A percentile compares a stretch with the other conserved stretches of the same genome.
phyloP scores from a whole-genome alignment of 2,329 filamentous ascomycete species.

The Hypoxylon sp. region DNA sequence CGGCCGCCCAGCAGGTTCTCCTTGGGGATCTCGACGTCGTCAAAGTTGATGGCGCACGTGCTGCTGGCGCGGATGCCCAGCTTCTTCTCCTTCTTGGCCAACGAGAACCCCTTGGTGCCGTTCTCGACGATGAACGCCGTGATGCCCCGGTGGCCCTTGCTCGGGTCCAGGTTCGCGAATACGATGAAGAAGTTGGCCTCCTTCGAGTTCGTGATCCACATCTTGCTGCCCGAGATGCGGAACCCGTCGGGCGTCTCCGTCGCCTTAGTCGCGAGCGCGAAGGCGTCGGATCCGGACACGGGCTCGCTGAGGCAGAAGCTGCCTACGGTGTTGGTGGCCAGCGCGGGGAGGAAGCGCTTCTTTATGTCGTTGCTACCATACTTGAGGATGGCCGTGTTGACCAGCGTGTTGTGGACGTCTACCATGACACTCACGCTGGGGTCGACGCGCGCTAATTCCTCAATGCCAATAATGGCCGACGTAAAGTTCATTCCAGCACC shows the following conservation, averaged over 20 bases:
- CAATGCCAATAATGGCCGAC: constrained; percentile 92
- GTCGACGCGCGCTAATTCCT: constrained; percentile 93
- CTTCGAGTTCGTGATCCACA: constrained; percentile 99
- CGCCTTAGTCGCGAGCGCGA: constrained; percentile 92
- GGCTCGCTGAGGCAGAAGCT: constrained; percentile 96
- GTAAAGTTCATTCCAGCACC: constrained; percentile 99
- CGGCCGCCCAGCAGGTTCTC: constrained; percentile 89
- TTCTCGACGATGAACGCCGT: constrained; percentile 96
- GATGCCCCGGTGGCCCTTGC: constrained; percentile 96
- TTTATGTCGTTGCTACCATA: constrained; percentile 82
- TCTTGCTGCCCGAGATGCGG: constrained; percentile 91
- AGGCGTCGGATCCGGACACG: constrained; percentile 93
- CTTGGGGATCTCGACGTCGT: constrained; percentile 91
- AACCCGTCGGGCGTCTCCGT: constrained; percentile 86
- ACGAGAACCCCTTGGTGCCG: constrained; percentile 86
- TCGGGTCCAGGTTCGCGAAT: constrained; percentile 93
- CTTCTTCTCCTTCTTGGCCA: constrained; percentile 99
- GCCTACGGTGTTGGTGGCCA: constrained; percentile 90
- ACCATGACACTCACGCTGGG: constrained; percentile 95
- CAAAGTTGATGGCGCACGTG: constrained; percentile 97
- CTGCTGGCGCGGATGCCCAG: constrained; percentile 95
- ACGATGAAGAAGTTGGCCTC: constrained; percentile 97
- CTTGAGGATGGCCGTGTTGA: constrained; percentile 92
- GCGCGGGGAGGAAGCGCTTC: constrained; percentile 87
- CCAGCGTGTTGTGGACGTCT: constrained; percentile 97